Evolutionary conservation across 2,329 filamentous ascomycete genomes (phyloP).

Genomic region (Tolypocladium guangdongense): DNA sequence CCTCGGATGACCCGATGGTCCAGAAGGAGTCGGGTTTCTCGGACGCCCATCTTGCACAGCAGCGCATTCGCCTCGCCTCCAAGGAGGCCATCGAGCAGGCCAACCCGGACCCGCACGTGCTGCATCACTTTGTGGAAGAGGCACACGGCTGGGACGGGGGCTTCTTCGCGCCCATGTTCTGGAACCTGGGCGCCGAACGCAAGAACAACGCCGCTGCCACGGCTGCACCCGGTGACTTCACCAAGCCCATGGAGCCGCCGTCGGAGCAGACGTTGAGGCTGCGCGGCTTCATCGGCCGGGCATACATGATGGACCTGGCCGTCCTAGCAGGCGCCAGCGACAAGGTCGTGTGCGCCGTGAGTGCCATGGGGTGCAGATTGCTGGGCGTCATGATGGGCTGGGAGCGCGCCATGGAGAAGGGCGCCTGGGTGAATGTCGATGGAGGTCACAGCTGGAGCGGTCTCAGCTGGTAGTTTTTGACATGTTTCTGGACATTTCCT

Average conservation of each 20-base stretch:
- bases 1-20: slow-evolving; percentile 73
- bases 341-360: slow-evolving; percentile 65
- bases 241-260: slow-evolving; percentile 18
- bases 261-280: slow-evolving; percentile 50
- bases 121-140: slow-evolving; percentile 61
- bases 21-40: slow-evolving; percentile 55
- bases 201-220: slow-evolving; percentile 25
- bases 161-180: slow-evolving; percentile 75
- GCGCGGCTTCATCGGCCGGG: slow-evolving; percentile 64
- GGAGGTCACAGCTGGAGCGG: slow-evolving; percentile 53
- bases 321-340: slow-evolving; percentile 61
- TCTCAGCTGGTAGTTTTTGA: slow-evolving; percentile 20
- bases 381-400: slow-evolving; percentile 82
- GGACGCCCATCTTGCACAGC: slow-evolving; percentile 52
- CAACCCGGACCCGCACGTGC: slow-evolving; percentile 33
- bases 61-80: slow-evolving; percentile 63
- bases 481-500: neutral
- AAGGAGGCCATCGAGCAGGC: slow-evolving; percentile 37
- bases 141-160: slow-evolving; percentile 80
- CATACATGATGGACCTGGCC: slow-evolving; percentile 71
- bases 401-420: slow-evolving; percentile 51
- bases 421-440: slow-evolving; percentile 71
- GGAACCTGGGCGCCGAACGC: slow-evolving; percentile 52
- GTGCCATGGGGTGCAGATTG: slow-evolving; percentile 60
- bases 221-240: slow-evolving; percentile 10